Base-by-base conservation (phyloP, 169 alveolate genomes). In the Babesia gibsoni region DNA sequence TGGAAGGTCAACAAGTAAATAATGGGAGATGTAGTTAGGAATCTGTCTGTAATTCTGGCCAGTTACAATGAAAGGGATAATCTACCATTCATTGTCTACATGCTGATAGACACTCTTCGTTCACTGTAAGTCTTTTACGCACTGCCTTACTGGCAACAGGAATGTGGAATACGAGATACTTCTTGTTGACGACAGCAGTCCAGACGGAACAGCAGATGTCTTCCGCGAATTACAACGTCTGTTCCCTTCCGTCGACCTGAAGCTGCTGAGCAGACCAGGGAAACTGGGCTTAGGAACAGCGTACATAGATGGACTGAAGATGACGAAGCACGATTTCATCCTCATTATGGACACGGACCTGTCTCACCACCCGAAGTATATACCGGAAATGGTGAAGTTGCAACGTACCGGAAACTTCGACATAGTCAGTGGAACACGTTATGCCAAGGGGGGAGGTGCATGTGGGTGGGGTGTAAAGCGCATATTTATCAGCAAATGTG, bases 301-400 rank as follows among this genome's bases (percentile, higher is more conserved):
- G 4, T 97, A 97, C 79, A 91, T 91, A 72, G 98, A 95, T 75
- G 99, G 99, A 0, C 80, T 96, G 35, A 86, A 91, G 69, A 54
- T 78, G 41, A 93, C 97, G 25, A 83, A 82, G 52, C 98, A 98
- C 8, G 91, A 94, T 54, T 97, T 92, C 78, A 89, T 97, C 30
- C 85, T 97, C 42, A 91, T 97, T 16, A 94, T 97, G 98, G 99
- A 97, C 77, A 98, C 99, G 36, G 99, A 97, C 83, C 86, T 97
- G 43, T 95, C 99, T 2, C 99, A 97, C 79, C 99, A 97, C 83
- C 98, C 98, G 37, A 94, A 93, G 80, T 94, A 91, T 82, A 91
- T 96, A 52, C 91, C 94, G 29, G 90, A 94, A 42, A 92, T 96
- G 82, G 91, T 96, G 46, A 82, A 84, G 66, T 91, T 87, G 56